phyloP scores from a whole-genome alignment of 179 eudicot species.

The Corrigiola litoralis region DNA sequence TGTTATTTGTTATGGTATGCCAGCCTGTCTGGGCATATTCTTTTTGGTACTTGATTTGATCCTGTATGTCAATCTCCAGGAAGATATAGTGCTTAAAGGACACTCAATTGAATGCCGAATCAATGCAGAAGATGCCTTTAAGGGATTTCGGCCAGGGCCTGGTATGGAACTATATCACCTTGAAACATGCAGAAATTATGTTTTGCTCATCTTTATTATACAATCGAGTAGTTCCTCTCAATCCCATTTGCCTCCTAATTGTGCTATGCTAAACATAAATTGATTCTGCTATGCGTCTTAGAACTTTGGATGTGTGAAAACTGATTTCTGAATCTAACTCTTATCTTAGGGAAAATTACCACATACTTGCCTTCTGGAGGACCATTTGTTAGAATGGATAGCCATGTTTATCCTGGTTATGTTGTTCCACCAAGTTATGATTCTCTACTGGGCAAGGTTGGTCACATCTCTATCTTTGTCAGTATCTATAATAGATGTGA shows the following conservation, averaged over 20 bases:
- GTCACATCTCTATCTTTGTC: slow-evolving; percentile 1
- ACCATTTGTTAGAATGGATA: slow-evolving; percentile 98
- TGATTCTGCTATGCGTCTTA: background rate
- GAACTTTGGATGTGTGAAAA: no score
- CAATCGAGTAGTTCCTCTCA: background rate
- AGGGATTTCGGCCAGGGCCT: slow-evolving; percentile 97
- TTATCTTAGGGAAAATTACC: slow-evolving; percentile 69
- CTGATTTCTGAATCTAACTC: background rate
- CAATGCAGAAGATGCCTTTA: slow-evolving; percentile 99
- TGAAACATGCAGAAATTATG: background rate
- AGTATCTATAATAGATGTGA: background rate
- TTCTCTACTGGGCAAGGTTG: slow-evolving; percentile 95
- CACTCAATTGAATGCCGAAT: slow-evolving; percentile 99
- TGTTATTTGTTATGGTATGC: background rate
- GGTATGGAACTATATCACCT: slow-evolving; percentile 38
- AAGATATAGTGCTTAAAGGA: slow-evolving; percentile 90
- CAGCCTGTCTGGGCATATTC: background rate
- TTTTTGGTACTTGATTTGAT: background rate
- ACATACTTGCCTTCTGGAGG: slow-evolving; percentile 94
- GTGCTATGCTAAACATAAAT: background rate
- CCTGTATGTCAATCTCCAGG: slow-evolving; percentile 37
- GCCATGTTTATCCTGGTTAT: slow-evolving; percentile 93
- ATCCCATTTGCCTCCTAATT: background rate
- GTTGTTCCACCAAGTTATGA: slow-evolving; percentile 98
- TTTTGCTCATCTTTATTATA: background rate